These are phyloP conservation scores for Bipolaris bicolor DNA, from an alignment of 2,329 filamentous ascomycete genomes.

Conservation along the genomic window DNA sequence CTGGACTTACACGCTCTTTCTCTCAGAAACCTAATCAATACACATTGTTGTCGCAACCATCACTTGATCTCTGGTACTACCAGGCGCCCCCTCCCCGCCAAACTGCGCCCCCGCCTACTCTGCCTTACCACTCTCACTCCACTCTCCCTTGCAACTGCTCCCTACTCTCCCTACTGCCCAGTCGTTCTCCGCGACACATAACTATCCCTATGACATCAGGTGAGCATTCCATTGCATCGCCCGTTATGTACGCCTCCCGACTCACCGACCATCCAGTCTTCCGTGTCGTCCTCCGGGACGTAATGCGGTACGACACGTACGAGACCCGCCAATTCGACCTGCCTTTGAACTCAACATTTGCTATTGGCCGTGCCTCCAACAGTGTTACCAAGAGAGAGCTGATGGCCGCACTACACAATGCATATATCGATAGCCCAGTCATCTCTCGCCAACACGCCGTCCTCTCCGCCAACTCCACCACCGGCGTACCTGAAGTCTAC, in stretches of 20 bases:
- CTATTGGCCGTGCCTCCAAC: slow-evolving; percentile 54
- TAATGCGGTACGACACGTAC: slow-evolving; percentile 51
- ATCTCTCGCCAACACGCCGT: slow-evolving; percentile 73
- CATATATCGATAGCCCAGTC: slow-evolving; percentile 73
- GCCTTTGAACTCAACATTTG: slow-evolving; percentile 31
- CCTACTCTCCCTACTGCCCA: neutral
- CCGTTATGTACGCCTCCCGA: neutral
- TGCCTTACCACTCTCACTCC: slow-evolving; percentile 1
- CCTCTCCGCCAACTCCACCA: slow-evolving; percentile 33
- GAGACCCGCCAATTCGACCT: slow-evolving; percentile 41
- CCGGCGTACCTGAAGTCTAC: slow-evolving; percentile 45
- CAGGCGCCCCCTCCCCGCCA: slow-evolving; percentile 11
- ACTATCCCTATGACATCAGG: slow-evolving; percentile 19
- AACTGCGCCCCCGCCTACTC: slow-evolving; percentile 17
- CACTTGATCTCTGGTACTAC: slow-evolving; percentile 10
- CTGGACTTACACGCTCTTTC: neutral
- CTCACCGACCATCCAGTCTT: slow-evolving; percentile 30
- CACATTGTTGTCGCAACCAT: slow-evolving; percentile 1
- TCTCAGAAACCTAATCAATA: neutral
- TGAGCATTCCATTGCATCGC: slow-evolving; percentile 11
- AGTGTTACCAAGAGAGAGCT: slow-evolving; percentile 50
- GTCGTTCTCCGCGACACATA: neutral
- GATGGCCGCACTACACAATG: slow-evolving; percentile 59
- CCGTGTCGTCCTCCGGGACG: slow-evolving; percentile 39
- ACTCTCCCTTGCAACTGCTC: neutral